Percentiles rank a stretch among this genome's conserved stretches.
Evolutionary conservation across 2,329 filamentous ascomycete species (phyloP).

Genomic region (Ceratocystis papillata): DNA sequence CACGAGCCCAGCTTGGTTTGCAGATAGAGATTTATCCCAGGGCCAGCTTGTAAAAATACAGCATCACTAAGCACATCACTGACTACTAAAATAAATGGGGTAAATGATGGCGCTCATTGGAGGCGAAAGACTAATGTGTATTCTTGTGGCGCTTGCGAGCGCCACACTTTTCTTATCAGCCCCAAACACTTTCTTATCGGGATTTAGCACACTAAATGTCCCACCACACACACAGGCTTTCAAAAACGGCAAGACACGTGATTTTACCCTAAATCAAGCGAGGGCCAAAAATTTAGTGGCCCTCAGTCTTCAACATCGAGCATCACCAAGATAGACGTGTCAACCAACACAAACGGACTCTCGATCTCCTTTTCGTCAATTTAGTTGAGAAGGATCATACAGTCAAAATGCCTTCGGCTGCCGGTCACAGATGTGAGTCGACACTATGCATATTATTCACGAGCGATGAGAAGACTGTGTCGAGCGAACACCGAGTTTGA

Average conservation of each 20-base stretch:
- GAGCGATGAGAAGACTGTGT: conserved; percentile 16
- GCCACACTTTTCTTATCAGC: conserved; percentile 12
- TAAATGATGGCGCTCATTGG: no score
- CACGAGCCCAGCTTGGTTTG: no score
- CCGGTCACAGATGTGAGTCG: conserved; percentile 77
- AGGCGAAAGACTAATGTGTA: not conserved
- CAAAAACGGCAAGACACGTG: conserved; percentile 24
- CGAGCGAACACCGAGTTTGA: conserved; percentile 12
- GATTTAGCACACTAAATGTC: conserved; percentile 20
- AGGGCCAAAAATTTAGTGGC: conserved; percentile 27
- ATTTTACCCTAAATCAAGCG: conserved; percentile 23
- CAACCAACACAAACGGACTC: conserved; percentile 30
- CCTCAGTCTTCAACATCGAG: conserved; percentile 26
- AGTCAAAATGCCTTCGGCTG: conserved; percentile 78
- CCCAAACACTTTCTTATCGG: conserved; percentile 12
- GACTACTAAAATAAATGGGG: no score
- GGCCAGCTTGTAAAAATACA: no score
- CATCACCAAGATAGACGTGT: conserved; percentile 25
- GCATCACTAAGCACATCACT: no score
- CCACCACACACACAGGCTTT: conserved; percentile 22
- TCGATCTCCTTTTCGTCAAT: conserved; percentile 33
- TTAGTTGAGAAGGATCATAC: conserved; percentile 33
- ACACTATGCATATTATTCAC: conserved; percentile 16
- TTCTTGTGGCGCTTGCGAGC: not conserved
- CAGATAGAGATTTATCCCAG: no score